Base-by-base conservation (phyloP, 2,329 filamentous ascomycete species). In the Botrytis elliptica region DNA sequence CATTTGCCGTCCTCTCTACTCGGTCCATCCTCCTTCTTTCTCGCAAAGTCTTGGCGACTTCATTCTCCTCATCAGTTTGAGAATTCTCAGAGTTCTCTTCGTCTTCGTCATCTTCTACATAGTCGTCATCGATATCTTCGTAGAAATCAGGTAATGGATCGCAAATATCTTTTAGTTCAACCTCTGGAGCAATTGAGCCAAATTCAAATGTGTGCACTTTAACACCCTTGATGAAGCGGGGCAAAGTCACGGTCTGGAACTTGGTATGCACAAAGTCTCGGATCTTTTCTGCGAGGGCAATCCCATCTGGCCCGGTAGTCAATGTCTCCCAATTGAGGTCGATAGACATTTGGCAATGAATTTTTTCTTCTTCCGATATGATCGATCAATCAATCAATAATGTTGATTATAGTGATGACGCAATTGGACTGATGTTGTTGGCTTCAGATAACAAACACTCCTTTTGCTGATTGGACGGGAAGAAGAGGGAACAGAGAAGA, bases 91-190 rank as follows among this genome's bases (percentile, higher is more conserved):
- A 78, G 16, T 75, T 74, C 10, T 84, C 83, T n/a, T 83, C 83
- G 2, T 82, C 83, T 3, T 84, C 84, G 4, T 85, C 84, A 3
- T 86, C 88, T 55, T 85, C 87, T 57, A 88, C 87, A 40, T 88
- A 86, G 36, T 88, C 87, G 74, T 92, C 91, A 55, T 90, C 85
- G 40, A 92, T 90, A 78, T 93, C 91, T 79, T 98, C 96, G 85
- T 99, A 99, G 81, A 99, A 99, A 80, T 99, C 96, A 0, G 94
- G 91, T 74, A 98, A 88, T 2, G 96, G 96, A 81, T 99, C 95
- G 78, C 95, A 97, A 75, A 99, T 95, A 82, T 98, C 96, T 84
- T 98, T 98, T 79, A 99, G 91, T 81, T 97, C 94, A 60, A 99
- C 88, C 78, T 93, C 89, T 2, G 96, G 96, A 57, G 93, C 87